These are phyloP conservation scores for Epichloe aotearoae DNA, from an alignment of 2,329 filamentous ascomycete genomes.

Conservation along the genomic window DNA sequence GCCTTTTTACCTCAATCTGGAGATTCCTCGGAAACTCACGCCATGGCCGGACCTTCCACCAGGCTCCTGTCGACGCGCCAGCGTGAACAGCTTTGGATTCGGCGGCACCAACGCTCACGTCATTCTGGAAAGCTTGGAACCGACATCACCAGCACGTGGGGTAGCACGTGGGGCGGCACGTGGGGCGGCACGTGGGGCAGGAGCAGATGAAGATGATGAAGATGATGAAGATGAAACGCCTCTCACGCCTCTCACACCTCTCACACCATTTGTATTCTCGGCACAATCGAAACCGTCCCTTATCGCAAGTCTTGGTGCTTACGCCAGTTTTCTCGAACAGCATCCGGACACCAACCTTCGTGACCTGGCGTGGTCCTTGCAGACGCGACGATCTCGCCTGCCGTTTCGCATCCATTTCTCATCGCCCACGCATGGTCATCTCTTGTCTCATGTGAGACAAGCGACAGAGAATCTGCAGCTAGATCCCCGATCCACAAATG, in stretches of 20 bases:
- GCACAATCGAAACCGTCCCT: slow-evolving; percentile 17
- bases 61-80: slow-evolving; percentile 21
- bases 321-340: neutral
- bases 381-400: neutral
- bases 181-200: neutral
- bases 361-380: slow-evolving; percentile 2
- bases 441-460: neutral
- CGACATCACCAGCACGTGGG: too few relatives aligned
- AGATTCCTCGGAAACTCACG: slow-evolving; percentile 9
- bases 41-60: slow-evolving; percentile 11
- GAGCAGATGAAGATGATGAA: too few relatives aligned
- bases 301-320: slow-evolving; percentile 13
- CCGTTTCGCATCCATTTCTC: neutral
- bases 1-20: slow-evolving; percentile 13
- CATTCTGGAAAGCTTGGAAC: slow-evolving; percentile 17
- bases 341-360: neutral
- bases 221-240: too few relatives aligned
- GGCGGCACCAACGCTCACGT: slow-evolving; percentile 35
- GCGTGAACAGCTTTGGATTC: slow-evolving; percentile 36
- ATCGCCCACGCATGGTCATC: neutral
- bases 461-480: neutral
- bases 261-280: slow-evolving; percentile 11
- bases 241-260: neutral
- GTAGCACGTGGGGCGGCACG: too few relatives aligned
- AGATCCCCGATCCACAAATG: slow-evolving; percentile 1